Percentiles rank a stretch among this genome's conserved stretches.
phyloP scores from a whole-genome alignment of 2,329 filamentous ascomycete genomes.

The Penicillium sp. region DNA sequence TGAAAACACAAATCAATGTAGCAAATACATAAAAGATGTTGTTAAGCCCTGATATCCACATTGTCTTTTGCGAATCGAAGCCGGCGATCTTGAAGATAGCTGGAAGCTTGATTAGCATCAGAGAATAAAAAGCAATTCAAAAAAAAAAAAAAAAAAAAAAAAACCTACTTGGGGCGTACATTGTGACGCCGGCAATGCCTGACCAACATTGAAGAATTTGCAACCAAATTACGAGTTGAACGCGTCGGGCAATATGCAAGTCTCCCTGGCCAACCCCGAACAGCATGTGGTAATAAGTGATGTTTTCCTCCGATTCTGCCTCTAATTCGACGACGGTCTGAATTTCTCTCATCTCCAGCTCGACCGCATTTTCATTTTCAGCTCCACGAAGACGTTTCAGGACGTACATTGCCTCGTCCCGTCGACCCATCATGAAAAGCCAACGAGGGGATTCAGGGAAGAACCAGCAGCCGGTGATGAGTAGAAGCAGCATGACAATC shows the following conservation, averaged over 20 bases:
- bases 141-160: no score
- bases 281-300: conserved; percentile 32
- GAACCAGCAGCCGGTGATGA: conserved; percentile 61
- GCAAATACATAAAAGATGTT: conserved; percentile 42
- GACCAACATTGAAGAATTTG: conserved; percentile 36
- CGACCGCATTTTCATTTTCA: conserved; percentile 25
- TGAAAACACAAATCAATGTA: conserved; percentile 71
- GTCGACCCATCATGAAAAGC: conserved; percentile 64
- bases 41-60: conserved; percentile 62
- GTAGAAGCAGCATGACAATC: conserved; percentile 61
- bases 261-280: conserved; percentile 30
- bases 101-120: neutral
- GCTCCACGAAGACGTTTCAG: conserved; percentile 17
- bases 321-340: conserved; percentile 30
- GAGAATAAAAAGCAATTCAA: neutral
- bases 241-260: conserved; percentile 32
- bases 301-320: conserved; percentile 19
- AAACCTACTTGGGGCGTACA: conserved; percentile 4
- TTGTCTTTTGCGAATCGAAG: conserved; percentile 59
- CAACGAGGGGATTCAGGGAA: conserved; percentile 64
- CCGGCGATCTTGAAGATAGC: neutral
- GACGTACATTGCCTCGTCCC: conserved; percentile 59
- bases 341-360: conserved; percentile 47
- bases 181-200: conserved; percentile 14
- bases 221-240: conserved; percentile 37